Evolutionary conservation across 352 stramenopile genomes (phyloP), one percentile per base, ranked within the genome.

Genomic region (Phytophthora aleatoria): DNA sequence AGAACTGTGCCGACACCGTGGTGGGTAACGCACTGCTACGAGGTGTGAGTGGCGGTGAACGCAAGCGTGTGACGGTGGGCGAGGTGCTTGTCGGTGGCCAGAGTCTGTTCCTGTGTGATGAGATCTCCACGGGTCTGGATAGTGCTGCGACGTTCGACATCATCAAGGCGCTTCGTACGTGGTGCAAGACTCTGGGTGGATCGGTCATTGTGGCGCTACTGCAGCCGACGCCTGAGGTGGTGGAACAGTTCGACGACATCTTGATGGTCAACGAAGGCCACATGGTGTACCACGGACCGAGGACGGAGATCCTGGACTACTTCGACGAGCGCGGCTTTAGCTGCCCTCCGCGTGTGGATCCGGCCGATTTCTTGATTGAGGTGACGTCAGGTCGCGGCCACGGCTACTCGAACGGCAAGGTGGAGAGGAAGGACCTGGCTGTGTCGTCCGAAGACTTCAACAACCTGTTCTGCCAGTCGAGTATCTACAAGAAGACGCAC

Each of bases 121-220:
- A 97, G 73, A 97, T 99, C 60, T 95, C 81, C 36, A 98, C 92
- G 33, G 96, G 96, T 42, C 78, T 99, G 26, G 94, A 98, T 76
- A 85, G 79, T 60, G 87, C 92, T 0, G 97, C 93, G 5, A 77
- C 69, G 11, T 77, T 70, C 65, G 95, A 98, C 61, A 98, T 99
- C 61, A 74, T 85, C 16, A 64, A 79, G 47, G 69, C 87, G 6
- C 44, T 97, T 0, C 71, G 67, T 2, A 70, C 77, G 48, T 75
- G 71, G 50, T 77, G 69, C 35, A 86, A 67, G 58, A 73, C 62
- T 13, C 70, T 65, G 38, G 57, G 33, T 44, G 84, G 48, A 33
- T 75, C 78, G 1, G 57, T 65, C 26, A 50, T 80, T 15, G 58
- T 84, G 16, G 73, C 79, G 5, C 64, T 90, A 10, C 61, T 89